These are phyloP conservation scores for Calonectria pseudoturangicola DNA, from an alignment of 2,329 filamentous ascomycete species.

Conservation along the genomic window DNA sequence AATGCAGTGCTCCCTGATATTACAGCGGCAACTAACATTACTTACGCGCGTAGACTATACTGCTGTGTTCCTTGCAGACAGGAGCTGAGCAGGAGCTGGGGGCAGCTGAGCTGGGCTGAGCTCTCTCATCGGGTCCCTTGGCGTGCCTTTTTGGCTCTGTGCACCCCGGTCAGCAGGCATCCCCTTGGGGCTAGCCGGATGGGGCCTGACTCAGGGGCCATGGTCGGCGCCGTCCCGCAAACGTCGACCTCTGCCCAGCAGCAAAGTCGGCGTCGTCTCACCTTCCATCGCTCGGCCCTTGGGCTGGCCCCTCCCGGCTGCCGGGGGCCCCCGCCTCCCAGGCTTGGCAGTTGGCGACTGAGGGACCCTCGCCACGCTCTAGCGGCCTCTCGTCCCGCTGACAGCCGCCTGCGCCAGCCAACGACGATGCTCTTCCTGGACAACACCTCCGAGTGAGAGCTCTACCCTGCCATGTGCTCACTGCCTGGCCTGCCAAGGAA, in stretches of 20 bases:
- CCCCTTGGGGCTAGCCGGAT: slow-evolving; percentile 8
- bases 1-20: neutral
- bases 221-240: slow-evolving; percentile 12
- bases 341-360: slow-evolving; percentile 10
- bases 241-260: slow-evolving; percentile 8
- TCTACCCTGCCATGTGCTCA: no score
- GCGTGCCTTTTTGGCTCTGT: neutral
- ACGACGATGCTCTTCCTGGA: slow-evolving; percentile 7
- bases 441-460: neutral
- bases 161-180: slow-evolving; percentile 9
- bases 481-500: neutral
- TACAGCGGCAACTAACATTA: neutral
- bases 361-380: slow-evolving; percentile 2
- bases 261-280: slow-evolving; percentile 18
- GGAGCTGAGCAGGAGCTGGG: neutral
- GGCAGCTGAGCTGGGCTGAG: slow-evolving; percentile 20
- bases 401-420: slow-evolving; percentile 5
- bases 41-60: no score
- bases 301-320: neutral
- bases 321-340: neutral
- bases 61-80: slow-evolving; percentile 3
- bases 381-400: slow-evolving; percentile 15
- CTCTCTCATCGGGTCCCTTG: slow-evolving; percentile 13
- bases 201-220: slow-evolving; percentile 18
- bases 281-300: slow-evolving; percentile 17